Base-by-base conservation (phyloP, 768 basidiomycete species). In the Podaxis rugospora region DNA sequence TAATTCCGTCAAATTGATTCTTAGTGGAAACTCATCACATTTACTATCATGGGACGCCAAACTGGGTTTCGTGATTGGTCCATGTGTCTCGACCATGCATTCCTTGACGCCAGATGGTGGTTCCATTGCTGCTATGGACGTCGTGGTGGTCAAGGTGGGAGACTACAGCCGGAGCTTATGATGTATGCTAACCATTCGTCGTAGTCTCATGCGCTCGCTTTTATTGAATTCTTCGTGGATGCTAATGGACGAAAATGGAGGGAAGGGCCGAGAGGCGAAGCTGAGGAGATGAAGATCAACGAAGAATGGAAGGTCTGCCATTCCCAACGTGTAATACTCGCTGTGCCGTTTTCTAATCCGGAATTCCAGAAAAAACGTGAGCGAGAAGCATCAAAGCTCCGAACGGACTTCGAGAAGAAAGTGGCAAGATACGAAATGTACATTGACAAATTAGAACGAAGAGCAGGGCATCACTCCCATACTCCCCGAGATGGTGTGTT, bases 21-120 rank as follows among this genome's bases (percentile, higher is more conserved):
- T 99, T 16, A 79, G 82, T 3, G 94, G 92, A 2, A 99, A 99
- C 71, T 91, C 92, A 0, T 87, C 93, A 1, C 88, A 90, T 63
- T 78, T 95, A 55, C 90, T 89, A 3, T 83, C 87, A 0, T 99
- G 97, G 97, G 84, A 97, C 68, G 78, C 87, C 1, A 92, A 88
- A 65, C 81, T 99, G 5, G 97, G 97, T 5, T 93, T 93, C 68
- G 83, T 83, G 61, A 74, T 67, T 23, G 74, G 75, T 3, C 87
- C 86, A 1, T 90, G 82, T 66, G 78, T 95, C 27, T 85, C 92
- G 0, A 90, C 90, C 0, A 74, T 98, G 63, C 81, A 86, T 60
- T 92, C 89, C 67, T 72, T 99, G 53, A 87, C 88, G 0, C 70
- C 85, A 0, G 91, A 95, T 66, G 97, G 97, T 0, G 97, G 96